Evolutionary conservation across 2,329 filamentous ascomycete genomes (phyloP).

Genomic region (Arthrobotrys conoides): DNA sequence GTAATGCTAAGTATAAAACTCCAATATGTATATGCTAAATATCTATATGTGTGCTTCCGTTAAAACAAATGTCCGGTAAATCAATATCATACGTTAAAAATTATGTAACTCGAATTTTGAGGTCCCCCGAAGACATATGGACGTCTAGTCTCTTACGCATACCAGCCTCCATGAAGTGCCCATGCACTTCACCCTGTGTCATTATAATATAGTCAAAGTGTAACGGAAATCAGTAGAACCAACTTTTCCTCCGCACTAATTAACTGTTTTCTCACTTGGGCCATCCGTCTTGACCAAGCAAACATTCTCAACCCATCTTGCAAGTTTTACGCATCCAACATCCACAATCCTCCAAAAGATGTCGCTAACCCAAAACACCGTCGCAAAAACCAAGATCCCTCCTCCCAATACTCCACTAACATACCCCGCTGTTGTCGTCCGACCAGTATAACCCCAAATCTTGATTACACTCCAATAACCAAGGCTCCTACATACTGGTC

Average conservation of each 20-base stretch:
- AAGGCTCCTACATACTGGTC: constrained; percentile 63
- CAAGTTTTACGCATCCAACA: constrained; percentile 52
- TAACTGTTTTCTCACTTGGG: constrained; percentile 17
- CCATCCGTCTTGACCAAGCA: constrained; percentile 32
- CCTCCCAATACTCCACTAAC: constrained; percentile 44
- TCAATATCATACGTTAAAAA: too few species aligned
- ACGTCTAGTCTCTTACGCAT: background rate
- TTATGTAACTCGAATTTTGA: too few species aligned
- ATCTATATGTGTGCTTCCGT: too few species aligned
- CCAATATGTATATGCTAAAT: background rate
- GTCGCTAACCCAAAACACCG: constrained; percentile 63
- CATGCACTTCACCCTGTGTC: background rate
- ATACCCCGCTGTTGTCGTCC: constrained; percentile 28
- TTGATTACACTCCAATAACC: constrained; percentile 51
- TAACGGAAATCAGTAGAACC: background rate
- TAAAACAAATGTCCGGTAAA: too few species aligned
- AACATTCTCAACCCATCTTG: constrained; percentile 58
- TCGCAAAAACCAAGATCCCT: constrained; percentile 40
- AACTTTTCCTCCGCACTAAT: background rate
- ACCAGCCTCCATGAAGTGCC: background rate
- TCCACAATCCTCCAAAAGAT: constrained; percentile 63
- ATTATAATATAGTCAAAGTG: background rate
- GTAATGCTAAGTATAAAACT: background rate
- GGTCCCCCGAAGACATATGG: too few species aligned
- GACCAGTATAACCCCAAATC: constrained; percentile 50